Base-by-base conservation (phyloP, 768 basidiomycete genomes). In the Tricholoma sp. region DNA sequence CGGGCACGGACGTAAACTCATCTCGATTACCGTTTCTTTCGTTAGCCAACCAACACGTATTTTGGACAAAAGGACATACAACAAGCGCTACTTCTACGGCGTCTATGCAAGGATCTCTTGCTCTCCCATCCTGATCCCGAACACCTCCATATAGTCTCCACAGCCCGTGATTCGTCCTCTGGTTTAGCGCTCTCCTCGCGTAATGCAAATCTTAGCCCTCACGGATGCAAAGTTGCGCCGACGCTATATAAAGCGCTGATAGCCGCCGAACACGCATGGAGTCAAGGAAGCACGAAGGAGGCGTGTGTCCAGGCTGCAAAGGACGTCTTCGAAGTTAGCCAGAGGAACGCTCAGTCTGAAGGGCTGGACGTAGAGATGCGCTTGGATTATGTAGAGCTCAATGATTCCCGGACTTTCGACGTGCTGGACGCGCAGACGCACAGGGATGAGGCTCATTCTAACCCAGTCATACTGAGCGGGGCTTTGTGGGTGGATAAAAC, bases 51-150 rank as follows among this genome's bases (percentile, higher is more conserved):
- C 45, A 83, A 86, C 60, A 86, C 90, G 18, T 98, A 98, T 70
- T 97, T 99, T 59, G 96, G 97, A 1, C 95, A 98, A 71, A 98
- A 98, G 68, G 96, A 98, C 68, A 97, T 99, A 53, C 97, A 99
- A 66, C 97, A 99, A 68, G 93, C 90, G 0, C 74, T 98, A 13
- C 72, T 99, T 45, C 77, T 98, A 32, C 86, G 88, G 33, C 83
- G 85, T 4, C 76, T 98, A 71, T 80, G 80, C 53, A 74, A 79
- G 29, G 97, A 99, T 69, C 76, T 97, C 5, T 81, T 96, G 9
- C 70, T 94, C n/a, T 74, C 88, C 6, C 80, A 91, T 66, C 97
- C 97, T 0, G 74, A 80, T 9, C 74, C 87, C 0, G 73, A 81
- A 28, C 82, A 85, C 63, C 67, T 98, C n/a, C 86, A 88, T 68